phyloP scores from a whole-genome alignment of 306 rosid genomes.

The Acacia acuminata region DNA sequence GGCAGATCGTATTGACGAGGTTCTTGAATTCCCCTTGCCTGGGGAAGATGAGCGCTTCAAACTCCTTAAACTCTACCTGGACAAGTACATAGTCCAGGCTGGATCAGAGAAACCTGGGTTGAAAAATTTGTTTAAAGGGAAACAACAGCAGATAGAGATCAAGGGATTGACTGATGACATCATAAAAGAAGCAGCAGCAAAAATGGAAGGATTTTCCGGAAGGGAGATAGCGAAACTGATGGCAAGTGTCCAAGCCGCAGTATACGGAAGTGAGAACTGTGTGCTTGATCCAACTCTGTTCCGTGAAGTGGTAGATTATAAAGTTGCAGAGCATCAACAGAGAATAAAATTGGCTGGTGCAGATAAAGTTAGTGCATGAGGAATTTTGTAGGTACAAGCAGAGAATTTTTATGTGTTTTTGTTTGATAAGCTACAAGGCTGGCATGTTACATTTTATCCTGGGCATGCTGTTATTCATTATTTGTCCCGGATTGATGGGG shows the following conservation, averaged over 20 bases:
- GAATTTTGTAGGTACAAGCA: background rate
- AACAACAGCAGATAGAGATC: constrained; percentile 73
- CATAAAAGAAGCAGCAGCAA: constrained; percentile 85
- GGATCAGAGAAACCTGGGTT: constrained; percentile 70
- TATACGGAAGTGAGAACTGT: constrained; percentile 85
- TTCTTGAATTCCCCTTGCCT: constrained; percentile 92
- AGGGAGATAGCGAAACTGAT: constrained; percentile 96
- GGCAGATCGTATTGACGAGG: constrained; percentile 93
- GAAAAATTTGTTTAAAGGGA: constrained; percentile 55
- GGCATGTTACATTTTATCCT: constrained; percentile 13
- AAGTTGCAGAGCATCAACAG: constrained; percentile 96
- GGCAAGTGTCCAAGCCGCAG: constrained; percentile 97
- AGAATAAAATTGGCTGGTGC: constrained; percentile 75
- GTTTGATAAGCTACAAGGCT: constrained; percentile 6
- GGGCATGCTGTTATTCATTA: background rate
- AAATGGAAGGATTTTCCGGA: constrained; percentile 90
- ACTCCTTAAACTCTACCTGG: constrained; percentile 84
- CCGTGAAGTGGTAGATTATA: constrained; percentile 93
- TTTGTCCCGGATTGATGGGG: background rate
- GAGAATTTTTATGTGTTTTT: background rate
- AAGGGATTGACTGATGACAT: constrained; percentile 86
- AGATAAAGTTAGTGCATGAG: constrained; percentile 47
- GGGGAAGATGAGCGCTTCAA: constrained; percentile 89
- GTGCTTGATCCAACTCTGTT: constrained; percentile 78
- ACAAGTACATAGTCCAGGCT: constrained; percentile 82